Percentiles rank a stretch among this genome's conserved stretches.
Conservation (phyloP, 192 early-diverging fungal genomes). For the Coemansia sp. region DNA sequence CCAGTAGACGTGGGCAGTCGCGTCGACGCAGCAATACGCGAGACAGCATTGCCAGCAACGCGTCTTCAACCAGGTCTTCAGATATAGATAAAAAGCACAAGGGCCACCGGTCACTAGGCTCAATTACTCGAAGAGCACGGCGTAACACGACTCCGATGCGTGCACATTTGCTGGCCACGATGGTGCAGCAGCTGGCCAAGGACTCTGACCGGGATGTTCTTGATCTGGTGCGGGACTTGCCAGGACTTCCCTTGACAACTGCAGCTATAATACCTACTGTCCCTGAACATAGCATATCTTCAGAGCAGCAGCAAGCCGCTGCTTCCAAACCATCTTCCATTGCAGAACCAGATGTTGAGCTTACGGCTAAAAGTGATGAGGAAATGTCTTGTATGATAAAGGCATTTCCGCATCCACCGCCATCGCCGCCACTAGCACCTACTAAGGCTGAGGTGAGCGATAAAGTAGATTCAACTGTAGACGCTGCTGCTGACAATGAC, state of each 20-base stretch:
- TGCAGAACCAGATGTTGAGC: neutral
- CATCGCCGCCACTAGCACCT: constrained; percentile 5
- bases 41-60: neutral
- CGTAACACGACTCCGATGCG: constrained; percentile 52
- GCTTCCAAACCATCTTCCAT: neutral
- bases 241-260: constrained; percentile 9
- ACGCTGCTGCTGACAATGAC: constrained; percentile 1
- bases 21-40: constrained; percentile 12
- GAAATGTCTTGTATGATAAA: constrained; percentile 3
- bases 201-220: constrained; percentile 51
- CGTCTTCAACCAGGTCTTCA: too few relatives aligned
- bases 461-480: neutral
- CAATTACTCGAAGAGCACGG: constrained; percentile 20
- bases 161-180: constrained; percentile 45
- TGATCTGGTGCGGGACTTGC: constrained; percentile 38
- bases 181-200: constrained; percentile 42
- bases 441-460: neutral
- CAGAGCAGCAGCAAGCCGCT: neutral
- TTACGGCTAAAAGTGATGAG: neutral
- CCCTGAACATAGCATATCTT: neutral
- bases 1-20: neutral
- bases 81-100: constrained; percentile 6
- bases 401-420: constrained; percentile 13
- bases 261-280: neutral
- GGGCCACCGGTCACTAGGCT: constrained; percentile 31